phyloP scores from a whole-genome alignment of 139 green algal species.

The Tetraselmis chui region DNA sequence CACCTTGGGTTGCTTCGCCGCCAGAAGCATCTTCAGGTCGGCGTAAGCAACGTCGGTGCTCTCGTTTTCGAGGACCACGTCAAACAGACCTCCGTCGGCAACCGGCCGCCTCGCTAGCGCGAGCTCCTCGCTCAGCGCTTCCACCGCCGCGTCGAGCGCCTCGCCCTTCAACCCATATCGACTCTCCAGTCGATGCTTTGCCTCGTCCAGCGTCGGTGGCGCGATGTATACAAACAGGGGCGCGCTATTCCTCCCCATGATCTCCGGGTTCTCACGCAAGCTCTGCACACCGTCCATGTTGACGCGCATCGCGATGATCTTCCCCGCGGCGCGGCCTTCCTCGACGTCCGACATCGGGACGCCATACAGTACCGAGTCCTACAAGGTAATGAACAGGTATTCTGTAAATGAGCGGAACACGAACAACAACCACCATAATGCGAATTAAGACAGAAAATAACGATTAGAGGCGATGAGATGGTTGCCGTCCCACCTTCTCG shows the following conservation, averaged over 20 bases:
- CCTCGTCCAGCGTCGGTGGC: background rate
- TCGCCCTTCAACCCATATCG: background rate
- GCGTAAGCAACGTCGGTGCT: background rate
- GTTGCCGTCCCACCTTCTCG: no score
- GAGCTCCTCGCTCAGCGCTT: background rate
- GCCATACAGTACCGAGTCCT: background rate
- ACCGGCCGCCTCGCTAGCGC: background rate
- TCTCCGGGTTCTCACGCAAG: background rate
- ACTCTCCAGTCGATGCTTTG: background rate
- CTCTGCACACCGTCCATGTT: background rate
- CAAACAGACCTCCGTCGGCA: conserved; percentile 5
- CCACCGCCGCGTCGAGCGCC: background rate
- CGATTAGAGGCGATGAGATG: no score
- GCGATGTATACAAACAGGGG: background rate
- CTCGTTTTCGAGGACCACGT: background rate
- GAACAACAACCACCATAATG: no score
- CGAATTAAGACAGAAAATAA: no score
- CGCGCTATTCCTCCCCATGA: background rate
- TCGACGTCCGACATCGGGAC: background rate
- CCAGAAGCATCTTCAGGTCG: background rate
- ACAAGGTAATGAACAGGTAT: no score
- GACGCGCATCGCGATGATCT: background rate
- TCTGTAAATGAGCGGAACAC: no score
- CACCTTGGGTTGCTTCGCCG: background rate
- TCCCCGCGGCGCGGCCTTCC: background rate